Conservation (phyloP, 129 eudicot genomes). For the Flaveria trinervia region DNA sequence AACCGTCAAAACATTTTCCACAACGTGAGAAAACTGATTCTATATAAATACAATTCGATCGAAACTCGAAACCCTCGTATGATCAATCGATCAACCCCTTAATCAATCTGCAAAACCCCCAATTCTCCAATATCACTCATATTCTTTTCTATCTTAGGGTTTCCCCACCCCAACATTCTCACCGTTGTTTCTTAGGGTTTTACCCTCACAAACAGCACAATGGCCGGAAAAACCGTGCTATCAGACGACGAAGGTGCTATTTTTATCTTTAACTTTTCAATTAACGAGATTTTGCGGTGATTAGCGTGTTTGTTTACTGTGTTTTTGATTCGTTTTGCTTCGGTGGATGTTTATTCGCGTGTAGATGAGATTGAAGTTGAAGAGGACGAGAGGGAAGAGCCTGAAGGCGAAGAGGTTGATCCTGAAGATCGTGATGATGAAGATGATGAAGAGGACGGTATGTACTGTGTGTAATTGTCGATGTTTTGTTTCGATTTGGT, state of each 20-base stretch:
- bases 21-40: not conserved
- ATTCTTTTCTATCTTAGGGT: slow-evolving; percentile 19
- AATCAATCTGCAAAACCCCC: slow-evolving; percentile 20
- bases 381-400: slow-evolving; percentile 67
- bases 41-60: slow-evolving; percentile 22
- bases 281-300: not conserved
- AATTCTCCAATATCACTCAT: not conserved
- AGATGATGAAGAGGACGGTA: slow-evolving; percentile 77
- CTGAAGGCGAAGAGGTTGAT: slow-evolving; percentile 49
- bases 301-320: not conserved
- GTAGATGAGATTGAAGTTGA: slow-evolving; percentile 67
- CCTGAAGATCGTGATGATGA: slow-evolving; percentile 61
- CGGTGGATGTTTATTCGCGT: not conserved
- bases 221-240: slow-evolving; percentile 60
- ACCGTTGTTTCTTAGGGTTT: slow-evolving; percentile 19
- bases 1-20: not conserved
- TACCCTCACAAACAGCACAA: slow-evolving; percentile 20
- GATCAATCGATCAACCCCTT: not conserved
- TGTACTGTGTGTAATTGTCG: not conserved
- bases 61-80: slow-evolving; percentile 4
- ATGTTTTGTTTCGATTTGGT: not conserved
- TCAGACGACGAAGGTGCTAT: slow-evolving; percentile 79
- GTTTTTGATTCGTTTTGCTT: not conserved
- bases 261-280: not conserved
- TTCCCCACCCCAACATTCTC: slow-evolving; percentile 19